Conservation (phyloP, 306 rosid genomes). For the Rosa chinensis region DNA sequence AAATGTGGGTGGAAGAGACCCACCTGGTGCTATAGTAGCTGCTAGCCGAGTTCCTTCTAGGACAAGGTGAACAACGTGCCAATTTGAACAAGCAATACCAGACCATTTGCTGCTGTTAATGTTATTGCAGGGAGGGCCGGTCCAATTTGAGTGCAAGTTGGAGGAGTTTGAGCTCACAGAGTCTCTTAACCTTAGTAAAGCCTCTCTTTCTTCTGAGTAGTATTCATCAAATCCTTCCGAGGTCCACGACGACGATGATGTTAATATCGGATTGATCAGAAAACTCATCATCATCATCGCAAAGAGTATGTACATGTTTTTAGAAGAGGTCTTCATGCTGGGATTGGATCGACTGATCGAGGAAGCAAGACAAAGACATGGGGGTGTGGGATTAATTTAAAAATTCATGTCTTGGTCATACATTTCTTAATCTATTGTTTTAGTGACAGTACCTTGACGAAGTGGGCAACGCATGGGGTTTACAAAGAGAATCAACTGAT, state of each 20-base stretch:
- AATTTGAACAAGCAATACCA: slow-evolving; percentile 55
- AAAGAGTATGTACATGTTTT: slow-evolving; percentile 2
- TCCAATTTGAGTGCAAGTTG: slow-evolving; percentile 62
- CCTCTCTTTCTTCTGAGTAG: slow-evolving; percentile 61
- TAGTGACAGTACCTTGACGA: not conserved
- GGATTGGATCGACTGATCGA: not conserved
- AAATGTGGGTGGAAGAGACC: slow-evolving; percentile 45
- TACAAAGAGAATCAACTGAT: not conserved
- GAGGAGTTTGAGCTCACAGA: slow-evolving; percentile 43
- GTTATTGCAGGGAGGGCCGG: slow-evolving; percentile 64
- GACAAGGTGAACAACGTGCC: slow-evolving; percentile 55
- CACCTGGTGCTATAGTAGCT: slow-evolving; percentile 14
- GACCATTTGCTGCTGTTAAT: slow-evolving; percentile 49
- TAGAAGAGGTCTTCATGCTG: slow-evolving; percentile 36
- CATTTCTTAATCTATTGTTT: not conserved
- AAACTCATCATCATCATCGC: not conserved
- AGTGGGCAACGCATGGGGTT: slow-evolving; percentile 5
- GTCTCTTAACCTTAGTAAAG: slow-evolving; percentile 50
- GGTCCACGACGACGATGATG: not conserved
- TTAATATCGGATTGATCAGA: slow-evolving; percentile 14
- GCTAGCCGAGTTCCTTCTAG: slow-evolving; percentile 52
- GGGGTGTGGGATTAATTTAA: not conserved
- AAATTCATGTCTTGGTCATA: not conserved
- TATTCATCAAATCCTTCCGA: slow-evolving; percentile 11
- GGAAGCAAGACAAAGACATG: slow-evolving; percentile 28